Evolutionary conservation across 2,329 filamentous ascomycete genomes (phyloP).

Genomic region (Colletotrichum filicis): DNA sequence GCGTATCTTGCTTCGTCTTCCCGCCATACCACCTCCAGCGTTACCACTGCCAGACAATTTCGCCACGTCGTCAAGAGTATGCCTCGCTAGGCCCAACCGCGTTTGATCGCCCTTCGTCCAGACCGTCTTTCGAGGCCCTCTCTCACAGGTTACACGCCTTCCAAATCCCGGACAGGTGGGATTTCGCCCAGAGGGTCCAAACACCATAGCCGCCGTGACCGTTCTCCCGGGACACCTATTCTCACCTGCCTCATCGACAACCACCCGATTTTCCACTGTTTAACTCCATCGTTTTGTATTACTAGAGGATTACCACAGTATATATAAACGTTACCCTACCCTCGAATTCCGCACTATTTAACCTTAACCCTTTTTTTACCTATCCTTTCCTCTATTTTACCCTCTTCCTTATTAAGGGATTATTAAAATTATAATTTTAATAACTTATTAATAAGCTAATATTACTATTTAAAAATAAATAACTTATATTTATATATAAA

Average conservation of each 20-base stretch:
- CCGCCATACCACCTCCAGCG: background rate
- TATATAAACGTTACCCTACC: too few species aligned
- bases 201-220: slow-evolving; percentile 23
- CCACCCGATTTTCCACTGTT: slow-evolving; percentile 10
- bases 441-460: too few species aligned
- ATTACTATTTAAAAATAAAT: too few species aligned
- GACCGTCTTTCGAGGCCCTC: slow-evolving; percentile 3
- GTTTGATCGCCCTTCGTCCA: background rate
- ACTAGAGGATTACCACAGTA: too few species aligned
- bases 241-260: background rate
- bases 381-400: too few species aligned
- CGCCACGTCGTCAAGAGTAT: slow-evolving; percentile 10
- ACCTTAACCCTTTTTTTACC: too few species aligned
- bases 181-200: background rate
- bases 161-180: background rate
- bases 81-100: slow-evolving; percentile 23
- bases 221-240: background rate
- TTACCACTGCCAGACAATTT: background rate
- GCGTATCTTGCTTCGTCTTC: background rate
- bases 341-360: too few species aligned
- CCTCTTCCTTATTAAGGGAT: too few species aligned
- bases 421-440: too few species aligned
- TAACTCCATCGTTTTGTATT: too few species aligned
- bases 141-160: background rate
- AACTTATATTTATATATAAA: too few species aligned